A percentile compares a stretch with the other conserved stretches of the same genome.
phyloP scores from a whole-genome alignment of 805 yeast species.

The Cyberlindnera veronae region DNA sequence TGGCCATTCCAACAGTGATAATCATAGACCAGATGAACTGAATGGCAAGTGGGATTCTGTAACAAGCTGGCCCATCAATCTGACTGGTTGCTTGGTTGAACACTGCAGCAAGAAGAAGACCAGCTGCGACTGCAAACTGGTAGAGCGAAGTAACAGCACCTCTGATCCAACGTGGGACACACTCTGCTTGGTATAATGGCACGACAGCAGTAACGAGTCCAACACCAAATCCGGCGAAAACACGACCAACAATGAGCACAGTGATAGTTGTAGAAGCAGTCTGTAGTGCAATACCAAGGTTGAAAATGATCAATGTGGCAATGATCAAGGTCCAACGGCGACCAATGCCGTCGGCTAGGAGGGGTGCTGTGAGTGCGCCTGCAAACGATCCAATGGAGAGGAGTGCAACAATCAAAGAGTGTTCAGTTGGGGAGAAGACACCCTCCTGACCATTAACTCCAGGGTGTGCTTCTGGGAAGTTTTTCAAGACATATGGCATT shows the following conservation, averaged over 20 bases:
- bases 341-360: conserved; percentile 50
- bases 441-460: conserved; percentile 33
- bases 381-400: conserved; percentile 66
- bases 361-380: conserved; percentile 63
- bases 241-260: conserved; percentile 59
- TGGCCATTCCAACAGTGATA: conserved; percentile 56
- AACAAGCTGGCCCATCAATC: conserved; percentile 51
- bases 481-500: conserved; percentile 49
- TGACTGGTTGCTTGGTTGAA: conserved; percentile 65
- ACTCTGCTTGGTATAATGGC: conserved; percentile 76
- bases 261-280: conserved; percentile 42
- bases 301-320: conserved; percentile 44
- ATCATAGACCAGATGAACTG: conserved; percentile 66
- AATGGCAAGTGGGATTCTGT: conserved; percentile 69
- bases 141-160: conserved; percentile 77
- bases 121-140: conserved; percentile 71
- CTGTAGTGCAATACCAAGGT: conserved; percentile 51
- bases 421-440: conserved; percentile 42
- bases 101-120: conserved; percentile 64
- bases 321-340: conserved; percentile 47
- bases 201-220: conserved; percentile 70
- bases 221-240: conserved; percentile 67
- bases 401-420: conserved; percentile 62
- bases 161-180: conserved; percentile 75
- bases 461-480: conserved; percentile 36